Conservation (phyloP, 78 protist genomes). For the Salpingoeca rosetta region DNA sequence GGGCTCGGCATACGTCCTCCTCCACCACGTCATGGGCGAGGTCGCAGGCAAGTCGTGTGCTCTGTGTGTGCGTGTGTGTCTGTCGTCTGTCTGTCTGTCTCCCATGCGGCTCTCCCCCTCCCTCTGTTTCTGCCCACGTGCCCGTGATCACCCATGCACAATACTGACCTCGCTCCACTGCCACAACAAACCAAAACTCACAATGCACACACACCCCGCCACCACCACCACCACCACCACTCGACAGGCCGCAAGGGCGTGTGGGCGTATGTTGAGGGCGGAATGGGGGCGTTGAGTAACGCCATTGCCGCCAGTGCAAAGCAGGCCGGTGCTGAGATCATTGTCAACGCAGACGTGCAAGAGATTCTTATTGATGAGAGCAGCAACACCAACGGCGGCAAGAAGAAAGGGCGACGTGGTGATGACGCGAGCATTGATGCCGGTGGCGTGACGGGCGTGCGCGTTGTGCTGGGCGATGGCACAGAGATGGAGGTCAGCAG, state of each 20-base stretch:
- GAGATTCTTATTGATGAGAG: background rate
- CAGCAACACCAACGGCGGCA: no score
- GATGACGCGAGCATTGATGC: background rate
- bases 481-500: conserved; percentile 16
- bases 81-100: no score
- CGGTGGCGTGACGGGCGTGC: background rate
- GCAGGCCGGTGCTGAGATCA: conserved; percentile 11
- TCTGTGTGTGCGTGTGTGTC: no score
- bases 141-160: no score
- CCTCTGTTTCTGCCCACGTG: no score
- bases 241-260: background rate
- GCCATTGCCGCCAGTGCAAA: conserved; percentile 26
- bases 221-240: no score
- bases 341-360: background rate
- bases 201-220: no score
- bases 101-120: no score
- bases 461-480: background rate
- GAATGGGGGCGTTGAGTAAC: conserved; percentile 39
- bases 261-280: conserved; percentile 49
- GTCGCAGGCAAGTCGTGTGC: background rate
- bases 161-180: no score
- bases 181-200: no score
- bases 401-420: no score
- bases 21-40: conserved; percentile 60
- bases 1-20: conserved; percentile 48